A percentile compares a stretch with the other conserved stretches of the same genome.
phyloP scores from a whole-genome alignment of 2,329 filamentous ascomycete species.

The Calcarisporium arbuscula region DNA sequence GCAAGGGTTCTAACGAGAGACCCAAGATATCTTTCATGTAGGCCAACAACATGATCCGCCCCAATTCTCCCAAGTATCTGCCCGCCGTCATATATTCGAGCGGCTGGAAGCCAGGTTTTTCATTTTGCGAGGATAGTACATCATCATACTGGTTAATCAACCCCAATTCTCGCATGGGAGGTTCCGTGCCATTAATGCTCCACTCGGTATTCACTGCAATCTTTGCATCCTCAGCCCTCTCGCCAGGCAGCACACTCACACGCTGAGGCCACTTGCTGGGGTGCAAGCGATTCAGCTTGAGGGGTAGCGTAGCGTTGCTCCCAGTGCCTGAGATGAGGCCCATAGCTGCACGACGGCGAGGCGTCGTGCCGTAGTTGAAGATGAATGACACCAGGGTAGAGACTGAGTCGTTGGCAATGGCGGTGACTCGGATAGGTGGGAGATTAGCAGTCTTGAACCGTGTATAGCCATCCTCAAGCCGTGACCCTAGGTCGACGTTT shows the following conservation, averaged over 20 bases:
- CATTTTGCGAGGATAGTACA: conserved; percentile 58
- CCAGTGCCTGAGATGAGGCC: conserved; percentile 77
- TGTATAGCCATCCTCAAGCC: conserved; percentile 53
- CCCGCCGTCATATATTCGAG: conserved; percentile 82
- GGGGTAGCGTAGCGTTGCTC: conserved; percentile 72
- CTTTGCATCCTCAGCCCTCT: conserved; percentile 45
- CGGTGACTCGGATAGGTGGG: conserved; percentile 63
- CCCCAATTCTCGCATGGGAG: conserved; percentile 54
- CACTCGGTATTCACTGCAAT: conserved; percentile 80
- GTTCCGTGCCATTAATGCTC: conserved; percentile 71
- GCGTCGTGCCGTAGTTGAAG: conserved; percentile 58
- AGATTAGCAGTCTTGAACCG: conserved; percentile 40
- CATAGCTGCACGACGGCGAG: conserved; percentile 64
- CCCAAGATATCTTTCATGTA: conserved; percentile 45
- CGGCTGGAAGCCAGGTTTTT: conserved; percentile 70
- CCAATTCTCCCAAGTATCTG: conserved; percentile 70
- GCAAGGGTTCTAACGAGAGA: conserved; percentile 40
- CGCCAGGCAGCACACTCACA: conserved; percentile 41
- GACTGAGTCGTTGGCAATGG: conserved; percentile 77
- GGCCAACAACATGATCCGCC: conserved; percentile 63
- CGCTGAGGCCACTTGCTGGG: conserved; percentile 51
- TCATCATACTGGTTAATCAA: conserved; percentile 68
- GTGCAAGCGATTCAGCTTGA: conserved; percentile 57
- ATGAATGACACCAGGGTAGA: conserved; percentile 73
- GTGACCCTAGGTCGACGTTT: conserved; percentile 53